Base-by-base conservation (phyloP, 2,329 filamentous ascomycete genomes). In the Phoma sp. region DNA sequence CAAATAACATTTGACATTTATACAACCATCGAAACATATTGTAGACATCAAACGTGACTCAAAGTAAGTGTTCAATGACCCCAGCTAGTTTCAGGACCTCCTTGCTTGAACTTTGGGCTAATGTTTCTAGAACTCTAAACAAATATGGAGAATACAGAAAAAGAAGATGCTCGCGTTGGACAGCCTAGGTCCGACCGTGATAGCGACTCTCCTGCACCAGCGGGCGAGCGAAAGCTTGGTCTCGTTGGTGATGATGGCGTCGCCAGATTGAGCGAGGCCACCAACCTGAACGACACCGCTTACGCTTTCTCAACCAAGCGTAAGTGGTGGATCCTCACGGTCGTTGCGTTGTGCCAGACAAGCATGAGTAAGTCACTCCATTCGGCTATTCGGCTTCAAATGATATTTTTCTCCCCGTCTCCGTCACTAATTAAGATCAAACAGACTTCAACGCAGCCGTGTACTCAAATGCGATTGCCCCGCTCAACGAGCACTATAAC, bases 401-500 rank as follows among this genome's bases (percentile, higher is more conserved):
- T 73, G 72, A 9, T n/a, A n/a, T 72, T 79, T 25, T 59, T 69
- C 14, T 14, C 12, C 3, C 23, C 15, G 7, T 15, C 60, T 76
- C 33, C 68, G 77, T 34, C 80, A 74, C 6, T 61, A 28, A 61
- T 34, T 42, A 25, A 56, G 26, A 23, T 10, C 6, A 33, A 80
- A 4, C 33, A 64, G 62, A 84, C 64, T 81, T 82, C 72, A 84
- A 85, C 62, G 80, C 82, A 0, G 81, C 80, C 2, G 74, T 84
- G 11, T 85, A 83, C 62, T 78, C 80, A 17, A 84, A 83, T 54
- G 82, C 78, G 1, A 77, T 84, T 28, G 67, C 56, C 45, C 77
- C 76, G 15, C 78, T 85, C 23, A 78, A 84, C 0, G 77, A 86
- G 18, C 80, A 91, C 53, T 93, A 90, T 65, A 63, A 76, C 45